Evolutionary conservation across 129 eudicot genomes (phyloP), one percentile per base, ranked within the genome.

Genomic region (Helianthus tuberosus): DNA sequence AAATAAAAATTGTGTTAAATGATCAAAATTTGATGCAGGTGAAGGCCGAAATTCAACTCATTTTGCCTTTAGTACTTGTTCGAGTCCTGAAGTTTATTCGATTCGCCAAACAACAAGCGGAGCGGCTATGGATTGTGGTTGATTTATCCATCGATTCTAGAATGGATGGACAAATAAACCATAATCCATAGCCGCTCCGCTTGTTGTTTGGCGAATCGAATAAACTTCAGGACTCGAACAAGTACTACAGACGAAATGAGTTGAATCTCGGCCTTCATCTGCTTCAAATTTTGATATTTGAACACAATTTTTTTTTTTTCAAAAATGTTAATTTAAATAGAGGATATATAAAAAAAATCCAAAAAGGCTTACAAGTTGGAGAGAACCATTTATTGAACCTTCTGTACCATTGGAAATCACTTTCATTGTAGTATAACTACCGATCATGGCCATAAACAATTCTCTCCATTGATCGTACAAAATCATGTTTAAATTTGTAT

Each of bases 201-300:
- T 57, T 78, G 87, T 39, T 86, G 86, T 73, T 84, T 84, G 79
- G 87, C 64, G 73, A 79, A 88, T 4, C 95, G 85, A 44, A 91
- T 61, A 63, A 88, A 88, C 49, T 83, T 80, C 47, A 82, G 73
- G 68, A 73, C 81, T 47, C 97, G 86, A 63, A 81, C 76, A 0
- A 94, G 86, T 47, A 91, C 86, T 64, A 82, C 43, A 38, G 94
- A 78, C 1, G 97, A 88, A 64, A 89, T 72, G 43, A 80, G 72
- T 81, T 85, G 89, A 61, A 91, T 80, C 77, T 91, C 94, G n/a
- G 88, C 89, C 51, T 86, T 81, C 89, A 91, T 88, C 97, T 91
- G 62, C 36, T 49, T 53, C 5, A 64, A 11, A 38, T 32, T 35
- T 35, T 6, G 5, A 8, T 46, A 16, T 59, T 47, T 73, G 46